Evolutionary conservation across 352 stramenopile species (phyloP).

Genomic region (Globisporangium echinulatum): DNA sequence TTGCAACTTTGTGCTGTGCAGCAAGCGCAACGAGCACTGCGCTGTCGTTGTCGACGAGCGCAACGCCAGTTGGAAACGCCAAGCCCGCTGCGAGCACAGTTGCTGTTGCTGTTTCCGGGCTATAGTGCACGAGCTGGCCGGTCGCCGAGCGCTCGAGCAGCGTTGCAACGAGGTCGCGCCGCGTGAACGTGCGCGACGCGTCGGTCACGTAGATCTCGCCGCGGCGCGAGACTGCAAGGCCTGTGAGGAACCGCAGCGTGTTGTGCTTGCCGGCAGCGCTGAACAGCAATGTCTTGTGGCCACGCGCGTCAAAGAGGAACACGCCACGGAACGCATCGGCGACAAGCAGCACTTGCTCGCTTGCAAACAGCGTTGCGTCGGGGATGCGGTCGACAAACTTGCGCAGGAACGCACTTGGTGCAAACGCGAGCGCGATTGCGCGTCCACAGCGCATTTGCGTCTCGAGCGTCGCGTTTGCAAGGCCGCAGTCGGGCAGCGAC

Average conservation of each 20-base stretch:
- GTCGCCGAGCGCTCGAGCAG: slow-evolving; percentile 37
- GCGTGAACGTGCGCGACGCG: slow-evolving; percentile 42
- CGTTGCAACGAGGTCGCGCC: slow-evolving; percentile 36
- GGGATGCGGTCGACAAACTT: slow-evolving; percentile 42
- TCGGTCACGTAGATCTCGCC: slow-evolving; percentile 55
- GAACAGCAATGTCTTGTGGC: slow-evolving; percentile 48
- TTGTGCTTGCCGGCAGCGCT: slow-evolving; percentile 30
- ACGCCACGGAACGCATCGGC: slow-evolving; percentile 59
- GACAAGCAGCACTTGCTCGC: slow-evolving; percentile 48
- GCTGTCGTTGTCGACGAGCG: slow-evolving; percentile 28
- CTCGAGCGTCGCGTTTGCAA: slow-evolving; percentile 7
- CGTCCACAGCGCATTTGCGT: slow-evolving; percentile 44
- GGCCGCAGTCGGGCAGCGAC: slow-evolving; percentile 21
- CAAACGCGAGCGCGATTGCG: slow-evolving; percentile 43
- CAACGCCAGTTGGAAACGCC: slow-evolving; percentile 42
- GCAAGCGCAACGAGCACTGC: slow-evolving; percentile 39
- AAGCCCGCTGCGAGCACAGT: slow-evolving; percentile 25
- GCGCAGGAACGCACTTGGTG: slow-evolving; percentile 24
- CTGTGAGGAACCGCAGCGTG: slow-evolving; percentile 38
- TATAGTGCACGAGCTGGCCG: slow-evolving; percentile 46
- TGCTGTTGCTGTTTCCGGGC: slow-evolving; percentile 21
- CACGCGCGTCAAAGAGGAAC: slow-evolving; percentile 45
- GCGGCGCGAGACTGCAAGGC: slow-evolving; percentile 31
- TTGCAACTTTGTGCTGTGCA: slow-evolving; percentile 53
- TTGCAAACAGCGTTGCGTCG: slow-evolving; percentile 29